Evolutionary conservation across 768 basidiomycete species (phyloP).

Genomic region (Coprinellus aureogranulatus): DNA sequence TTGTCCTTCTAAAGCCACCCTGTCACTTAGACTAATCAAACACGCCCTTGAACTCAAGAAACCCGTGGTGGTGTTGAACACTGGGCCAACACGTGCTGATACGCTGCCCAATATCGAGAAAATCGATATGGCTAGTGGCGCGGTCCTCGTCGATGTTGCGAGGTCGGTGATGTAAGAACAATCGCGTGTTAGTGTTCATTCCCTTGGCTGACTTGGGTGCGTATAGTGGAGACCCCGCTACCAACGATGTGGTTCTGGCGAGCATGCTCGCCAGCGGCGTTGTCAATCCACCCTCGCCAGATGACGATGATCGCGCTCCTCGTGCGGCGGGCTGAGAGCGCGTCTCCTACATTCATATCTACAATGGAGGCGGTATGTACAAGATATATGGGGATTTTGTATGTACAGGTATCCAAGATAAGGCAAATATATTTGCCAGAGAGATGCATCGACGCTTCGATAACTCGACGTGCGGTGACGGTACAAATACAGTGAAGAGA

Average conservation of each 20-base stretch:
- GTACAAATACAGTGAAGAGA: too few species aligned
- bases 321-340: constrained; percentile 19
- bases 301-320: constrained; percentile 26
- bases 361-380: not conserved
- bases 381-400: too few species aligned
- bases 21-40: constrained; percentile 61
- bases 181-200: constrained; percentile 1
- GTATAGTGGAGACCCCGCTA: constrained; percentile 45
- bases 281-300: constrained; percentile 45
- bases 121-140: constrained; percentile 72
- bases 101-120: constrained; percentile 65
- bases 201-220: constrained; percentile 6
- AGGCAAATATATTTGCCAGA: too few species aligned
- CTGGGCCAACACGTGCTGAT: constrained; percentile 89
- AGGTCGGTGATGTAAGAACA: constrained; percentile 55
- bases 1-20: constrained; percentile 2
- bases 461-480: too few species aligned
- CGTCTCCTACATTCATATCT: constrained; percentile 12
- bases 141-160: constrained; percentile 68
- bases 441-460: too few species aligned
- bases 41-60: constrained; percentile 74
- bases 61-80: constrained; percentile 77
- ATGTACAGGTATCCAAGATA: too few species aligned
- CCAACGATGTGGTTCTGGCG: constrained; percentile 43
- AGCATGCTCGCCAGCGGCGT: constrained; percentile 60